Percentiles rank a stretch among this genome's conserved stretches.
Evolutionary conservation across 768 basidiomycete species (phyloP).

Genomic region (Hebeloma cylindrosporum): DNA sequence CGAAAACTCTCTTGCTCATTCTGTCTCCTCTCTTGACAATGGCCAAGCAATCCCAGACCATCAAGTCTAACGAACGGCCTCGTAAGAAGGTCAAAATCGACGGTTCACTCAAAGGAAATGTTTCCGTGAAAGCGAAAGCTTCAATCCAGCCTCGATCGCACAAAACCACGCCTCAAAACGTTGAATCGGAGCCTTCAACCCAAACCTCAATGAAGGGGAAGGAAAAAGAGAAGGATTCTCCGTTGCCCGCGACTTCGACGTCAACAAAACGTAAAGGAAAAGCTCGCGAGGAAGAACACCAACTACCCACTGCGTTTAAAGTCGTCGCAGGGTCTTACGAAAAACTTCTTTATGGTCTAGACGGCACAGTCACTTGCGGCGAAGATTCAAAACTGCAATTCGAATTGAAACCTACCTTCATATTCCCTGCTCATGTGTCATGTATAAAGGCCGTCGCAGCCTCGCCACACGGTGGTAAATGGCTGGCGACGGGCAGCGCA

Average conservation of each 20-base stretch:
- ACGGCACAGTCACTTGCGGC: slow-evolving; percentile 52
- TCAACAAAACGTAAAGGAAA: slow-evolving; percentile 23
- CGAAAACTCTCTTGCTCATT: neutral
- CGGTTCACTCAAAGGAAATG: slow-evolving; percentile 19
- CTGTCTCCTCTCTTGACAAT: slow-evolving; percentile 5
- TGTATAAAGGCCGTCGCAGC: slow-evolving; percentile 90
- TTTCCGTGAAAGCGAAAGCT: no score
- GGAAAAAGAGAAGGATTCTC: slow-evolving; percentile 22
- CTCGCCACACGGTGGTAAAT: slow-evolving; percentile 88
- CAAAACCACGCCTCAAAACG: slow-evolving; percentile 1
- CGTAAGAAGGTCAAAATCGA: slow-evolving; percentile 30
- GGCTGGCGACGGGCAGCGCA: slow-evolving; percentile 93
- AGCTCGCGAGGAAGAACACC: slow-evolving; percentile 14
- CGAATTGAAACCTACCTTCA: slow-evolving; percentile 78
- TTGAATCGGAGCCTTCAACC: neutral
- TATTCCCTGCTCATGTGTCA: slow-evolving; percentile 95
- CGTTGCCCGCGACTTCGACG: slow-evolving; percentile 3
- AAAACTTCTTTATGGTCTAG: slow-evolving; percentile 89
- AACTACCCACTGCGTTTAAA: slow-evolving; percentile 68
- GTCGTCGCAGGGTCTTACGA: slow-evolving; percentile 94
- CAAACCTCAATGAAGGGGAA: slow-evolving; percentile 18
- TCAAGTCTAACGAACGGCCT: slow-evolving; percentile 16
- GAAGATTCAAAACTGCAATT: slow-evolving; percentile 33
- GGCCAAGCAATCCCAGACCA: slow-evolving; percentile 10
- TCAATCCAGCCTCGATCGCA: slow-evolving; percentile 12